Evolutionary conservation across 2,329 filamentous ascomycete genomes (phyloP).

Genomic region (Ascochyta koolunga): DNA sequence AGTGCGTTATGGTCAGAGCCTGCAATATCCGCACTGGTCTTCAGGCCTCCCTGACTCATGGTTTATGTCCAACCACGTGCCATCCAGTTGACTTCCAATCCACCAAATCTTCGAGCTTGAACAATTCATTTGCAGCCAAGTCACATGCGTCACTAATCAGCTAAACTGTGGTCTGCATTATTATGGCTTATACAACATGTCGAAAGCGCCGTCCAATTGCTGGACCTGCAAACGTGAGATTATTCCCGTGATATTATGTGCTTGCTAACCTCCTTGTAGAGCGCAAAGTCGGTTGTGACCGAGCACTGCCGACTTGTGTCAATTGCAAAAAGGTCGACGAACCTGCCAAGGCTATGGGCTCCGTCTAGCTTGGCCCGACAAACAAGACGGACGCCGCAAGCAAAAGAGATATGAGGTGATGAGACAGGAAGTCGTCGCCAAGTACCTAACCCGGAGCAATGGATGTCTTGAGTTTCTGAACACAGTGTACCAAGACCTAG

Average conservation of each 20-base stretch:
- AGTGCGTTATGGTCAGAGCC: not conserved
- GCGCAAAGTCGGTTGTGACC: conserved; percentile 58
- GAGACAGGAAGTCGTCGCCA: not conserved
- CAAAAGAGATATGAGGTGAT: conserved; percentile 41
- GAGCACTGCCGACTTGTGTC: conserved; percentile 50
- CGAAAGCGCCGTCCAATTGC: conserved; percentile 34
- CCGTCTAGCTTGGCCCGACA: conserved; percentile 57
- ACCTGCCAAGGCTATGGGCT: conserved; percentile 55
- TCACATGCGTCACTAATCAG: too few relatives aligned
- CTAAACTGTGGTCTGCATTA: not conserved
- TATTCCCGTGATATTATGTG: not conserved
- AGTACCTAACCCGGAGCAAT: not conserved
- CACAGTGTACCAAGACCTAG: conserved; percentile 22
- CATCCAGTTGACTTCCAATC: not conserved
- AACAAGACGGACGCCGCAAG: conserved; percentile 53
- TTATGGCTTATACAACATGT: conserved; percentile 11
- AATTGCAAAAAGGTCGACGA: conserved; percentile 54
- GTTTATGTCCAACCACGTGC: not conserved
- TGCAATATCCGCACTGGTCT: conserved; percentile 8
- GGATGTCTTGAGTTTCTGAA: conserved; percentile 27
- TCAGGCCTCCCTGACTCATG: conserved; percentile 14
- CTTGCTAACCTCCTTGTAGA: conserved; percentile 40
- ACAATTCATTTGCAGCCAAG: too few relatives aligned
- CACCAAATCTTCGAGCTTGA: not conserved
- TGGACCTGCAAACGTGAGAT: conserved; percentile 54